phyloP scores from a whole-genome alignment of 106 monocot genomes.

The Acorus calamus region DNA sequence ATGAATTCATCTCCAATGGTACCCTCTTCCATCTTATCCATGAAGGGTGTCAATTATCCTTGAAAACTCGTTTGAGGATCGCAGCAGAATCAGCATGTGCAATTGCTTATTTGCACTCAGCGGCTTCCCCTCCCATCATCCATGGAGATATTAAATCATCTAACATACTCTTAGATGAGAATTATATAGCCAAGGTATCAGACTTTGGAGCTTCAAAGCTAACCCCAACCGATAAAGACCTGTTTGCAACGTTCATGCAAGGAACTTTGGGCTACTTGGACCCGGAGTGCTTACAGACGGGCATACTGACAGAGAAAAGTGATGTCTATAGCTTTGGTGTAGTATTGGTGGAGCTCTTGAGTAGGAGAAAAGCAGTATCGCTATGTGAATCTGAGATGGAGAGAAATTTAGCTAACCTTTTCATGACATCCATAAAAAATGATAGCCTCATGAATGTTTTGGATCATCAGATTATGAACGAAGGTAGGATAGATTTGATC shows the following conservation, averaged over 20 bases:
- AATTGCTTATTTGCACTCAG: conserved; percentile 29
- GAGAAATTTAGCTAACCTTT: too few relatives aligned
- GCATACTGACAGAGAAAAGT: conserved; percentile 19
- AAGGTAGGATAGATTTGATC: too few relatives aligned
- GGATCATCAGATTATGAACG: too few relatives aligned
- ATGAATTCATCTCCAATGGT: conserved; percentile 8
- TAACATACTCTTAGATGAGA: conserved; percentile 26
- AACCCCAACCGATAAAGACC: conserved; percentile 11
- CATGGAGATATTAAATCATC: conserved; percentile 27
- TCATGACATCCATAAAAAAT: too few relatives aligned
- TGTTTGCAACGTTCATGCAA: conserved; percentile 18
- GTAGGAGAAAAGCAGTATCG: conserved; percentile 1
- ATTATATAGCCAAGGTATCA: conserved; percentile 21
- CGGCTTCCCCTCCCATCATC: conserved; percentile 18
- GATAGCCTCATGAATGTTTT: too few relatives aligned
- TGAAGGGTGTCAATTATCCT: background rate
- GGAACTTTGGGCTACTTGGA: conserved; percentile 30
- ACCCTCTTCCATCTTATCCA: background rate
- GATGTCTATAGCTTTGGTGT: conserved; percentile 35
- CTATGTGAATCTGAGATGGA: too few relatives aligned
- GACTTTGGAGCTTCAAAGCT: conserved; percentile 25
- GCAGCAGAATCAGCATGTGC: conserved; percentile 22
- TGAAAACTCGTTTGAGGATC: conserved; percentile 13
- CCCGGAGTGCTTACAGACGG: conserved; percentile 18
- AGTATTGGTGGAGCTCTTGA: conserved; percentile 21